These are phyloP conservation scores for Komagataella mondaviorum DNA, from an alignment of 805 yeast species.

Conservation along the genomic window DNA sequence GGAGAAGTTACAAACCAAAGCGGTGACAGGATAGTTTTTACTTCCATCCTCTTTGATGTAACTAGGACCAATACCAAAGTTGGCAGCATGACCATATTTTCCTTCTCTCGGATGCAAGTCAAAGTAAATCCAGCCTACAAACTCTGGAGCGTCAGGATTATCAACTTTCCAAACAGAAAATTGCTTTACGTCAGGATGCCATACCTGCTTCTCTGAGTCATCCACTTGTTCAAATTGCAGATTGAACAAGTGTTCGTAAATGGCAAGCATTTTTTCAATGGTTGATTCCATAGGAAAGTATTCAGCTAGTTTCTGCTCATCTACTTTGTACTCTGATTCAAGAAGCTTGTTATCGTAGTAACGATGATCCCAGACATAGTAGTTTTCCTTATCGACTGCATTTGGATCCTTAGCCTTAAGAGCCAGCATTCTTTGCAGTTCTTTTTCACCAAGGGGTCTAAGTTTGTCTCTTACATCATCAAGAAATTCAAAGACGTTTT, in stretches of 20 bases:
- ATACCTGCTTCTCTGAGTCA: constrained; percentile 27
- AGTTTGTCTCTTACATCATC: constrained; percentile 46
- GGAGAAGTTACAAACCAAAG: constrained; percentile 76
- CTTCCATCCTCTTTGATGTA: constrained; percentile 32
- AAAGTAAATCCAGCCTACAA: constrained; percentile 68
- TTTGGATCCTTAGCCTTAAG: constrained; percentile 40
- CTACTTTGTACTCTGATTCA: constrained; percentile 59
- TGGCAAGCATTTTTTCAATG: constrained; percentile 50
- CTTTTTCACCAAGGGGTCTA: constrained; percentile 43
- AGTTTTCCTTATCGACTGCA: constrained; percentile 15
- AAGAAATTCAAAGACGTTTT: constrained; percentile 47
- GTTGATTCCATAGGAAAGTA: constrained; percentile 67
- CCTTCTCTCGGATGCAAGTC: constrained; percentile 81
- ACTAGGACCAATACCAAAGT: constrained; percentile 55
- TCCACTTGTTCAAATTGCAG: constrained; percentile 45
- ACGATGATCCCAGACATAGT: constrained; percentile 63
- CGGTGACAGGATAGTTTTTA: constrained; percentile 55
- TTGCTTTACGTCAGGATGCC: constrained; percentile 75
- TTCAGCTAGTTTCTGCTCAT: constrained; percentile 57
- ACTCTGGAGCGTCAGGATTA: constrained; percentile 30
- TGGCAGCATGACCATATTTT: constrained; percentile 84
- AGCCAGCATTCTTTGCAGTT: constrained; percentile 29
- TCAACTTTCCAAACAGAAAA: constrained; percentile 61
- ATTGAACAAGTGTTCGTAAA: constrained; percentile 59
- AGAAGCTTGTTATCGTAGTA: constrained; percentile 54